These are phyloP conservation scores for Vinca minor DNA, from an alignment of 257 asterid genomes.

Conservation along the genomic window DNA sequence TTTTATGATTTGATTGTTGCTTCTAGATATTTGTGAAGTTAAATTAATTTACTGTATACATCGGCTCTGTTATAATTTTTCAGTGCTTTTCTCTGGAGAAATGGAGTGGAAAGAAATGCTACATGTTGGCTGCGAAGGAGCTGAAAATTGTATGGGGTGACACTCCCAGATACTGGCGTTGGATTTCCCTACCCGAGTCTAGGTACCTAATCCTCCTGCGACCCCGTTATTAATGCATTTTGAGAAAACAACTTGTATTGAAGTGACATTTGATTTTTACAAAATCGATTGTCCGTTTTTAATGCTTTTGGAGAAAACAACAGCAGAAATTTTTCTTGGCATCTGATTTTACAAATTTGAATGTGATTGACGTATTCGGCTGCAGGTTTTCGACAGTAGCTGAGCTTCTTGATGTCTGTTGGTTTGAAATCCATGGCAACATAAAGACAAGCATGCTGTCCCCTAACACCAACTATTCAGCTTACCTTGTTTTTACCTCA, in stretches of 20 bases:
- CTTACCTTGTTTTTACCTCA: constrained; percentile 51
- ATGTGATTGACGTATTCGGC: too few species aligned
- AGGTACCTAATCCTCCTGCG: constrained; percentile 10
- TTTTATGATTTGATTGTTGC: neutral
- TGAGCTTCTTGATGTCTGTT: constrained; percentile 42
- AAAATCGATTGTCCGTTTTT: neutral
- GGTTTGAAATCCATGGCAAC: constrained; percentile 55
- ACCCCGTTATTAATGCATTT: neutral
- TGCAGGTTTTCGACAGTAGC: constrained; percentile 25
- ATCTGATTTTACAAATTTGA: neutral
- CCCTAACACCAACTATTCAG: constrained; percentile 49
- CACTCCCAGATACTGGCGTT: constrained; percentile 6
- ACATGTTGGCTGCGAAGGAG: constrained; percentile 14
- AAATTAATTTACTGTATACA: neutral
- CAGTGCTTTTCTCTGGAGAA: constrained; percentile 20
- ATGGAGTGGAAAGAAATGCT: constrained; percentile 21
- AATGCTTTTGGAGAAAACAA: neutral
- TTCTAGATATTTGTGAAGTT: neutral
- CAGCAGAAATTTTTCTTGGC: neutral
- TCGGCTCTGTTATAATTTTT: neutral
- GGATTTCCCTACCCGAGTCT: constrained; percentile 12
- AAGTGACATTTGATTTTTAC: too few species aligned
- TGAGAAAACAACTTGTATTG: neutral
- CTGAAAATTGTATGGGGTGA: constrained; percentile 12
- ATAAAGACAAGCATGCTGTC: constrained; percentile 46